phyloP scores from a whole-genome alignment of 768 basidiomycete genomes.

The Neoboletus magnificus region DNA sequence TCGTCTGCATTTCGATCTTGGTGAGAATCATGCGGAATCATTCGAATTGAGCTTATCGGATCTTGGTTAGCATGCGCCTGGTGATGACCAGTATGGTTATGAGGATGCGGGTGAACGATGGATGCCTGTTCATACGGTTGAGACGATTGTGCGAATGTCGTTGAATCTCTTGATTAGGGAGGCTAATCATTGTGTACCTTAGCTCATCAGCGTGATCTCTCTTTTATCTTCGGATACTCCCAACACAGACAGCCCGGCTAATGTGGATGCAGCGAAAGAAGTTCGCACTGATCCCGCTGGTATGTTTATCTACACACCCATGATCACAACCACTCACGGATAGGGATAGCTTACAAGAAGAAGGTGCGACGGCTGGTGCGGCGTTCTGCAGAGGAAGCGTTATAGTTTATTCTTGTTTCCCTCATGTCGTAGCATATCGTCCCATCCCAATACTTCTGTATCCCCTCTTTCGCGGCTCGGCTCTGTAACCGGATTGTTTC shows the following conservation, averaged over 20 bases:
- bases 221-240: conserved; percentile 89
- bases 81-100: conserved; percentile 95
- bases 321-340: conserved; percentile 10
- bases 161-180: background rate
- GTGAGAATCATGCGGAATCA: conserved; percentile 37
- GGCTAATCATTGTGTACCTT: conserved; percentile 4
- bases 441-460: conserved; percentile 7
- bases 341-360: conserved; percentile 78
- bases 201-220: conserved; percentile 97
- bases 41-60: background rate
- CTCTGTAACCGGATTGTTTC: background rate
- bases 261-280: conserved; percentile 94
- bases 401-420: conserved; percentile 44
- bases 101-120: conserved; percentile 97
- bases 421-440: conserved; percentile 17
- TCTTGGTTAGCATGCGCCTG: conserved; percentile 76
- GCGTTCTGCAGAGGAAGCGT: conserved; percentile 85
- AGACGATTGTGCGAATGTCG: conserved; percentile 74
- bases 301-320: conserved; percentile 30
- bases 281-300: conserved; percentile 62
- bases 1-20: conserved; percentile 95
- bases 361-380: conserved; percentile 89
- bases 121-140: conserved; percentile 96
- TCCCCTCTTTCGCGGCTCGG: background rate
- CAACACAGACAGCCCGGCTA: conserved; percentile 91